A percentile compares a stretch with the other conserved stretches of the same genome.
Evolutionary conservation across 1,139 yeast species (phyloP).

Genomic region (Sugiyamaella japonica): DNA sequence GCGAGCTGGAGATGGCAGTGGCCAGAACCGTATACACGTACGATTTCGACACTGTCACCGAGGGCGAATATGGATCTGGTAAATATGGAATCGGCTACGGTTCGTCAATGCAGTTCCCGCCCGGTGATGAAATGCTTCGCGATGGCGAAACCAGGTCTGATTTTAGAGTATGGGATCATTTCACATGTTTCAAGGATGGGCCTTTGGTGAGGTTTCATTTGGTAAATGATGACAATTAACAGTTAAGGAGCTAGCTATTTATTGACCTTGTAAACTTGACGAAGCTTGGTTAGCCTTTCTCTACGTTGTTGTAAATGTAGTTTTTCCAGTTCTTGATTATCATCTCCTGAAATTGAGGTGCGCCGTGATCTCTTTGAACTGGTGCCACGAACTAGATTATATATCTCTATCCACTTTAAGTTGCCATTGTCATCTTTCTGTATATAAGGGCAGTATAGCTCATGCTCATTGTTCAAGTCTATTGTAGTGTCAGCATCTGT

Average conservation of each 20-base stretch:
- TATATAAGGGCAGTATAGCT: constrained; percentile 24
- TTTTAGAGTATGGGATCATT: constrained; percentile 28
- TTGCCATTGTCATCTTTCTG: constrained; percentile 10
- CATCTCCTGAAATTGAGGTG: not conserved
- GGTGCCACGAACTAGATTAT: constrained; percentile 6
- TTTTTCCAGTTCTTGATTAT: not conserved
- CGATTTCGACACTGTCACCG: constrained; percentile 23
- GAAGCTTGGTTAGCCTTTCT: constrained; percentile 7
- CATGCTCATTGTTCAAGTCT: constrained; percentile 23
- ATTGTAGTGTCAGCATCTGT: not conserved
- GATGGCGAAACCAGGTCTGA: constrained; percentile 20
- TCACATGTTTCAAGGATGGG: constrained; percentile 25
- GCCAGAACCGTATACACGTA: constrained; percentile 24
- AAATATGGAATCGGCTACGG: constrained; percentile 24
- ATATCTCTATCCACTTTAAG: constrained; percentile 18
- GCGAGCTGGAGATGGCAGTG: constrained; percentile 26
- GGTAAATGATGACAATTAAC: not conserved
- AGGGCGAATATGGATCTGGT: constrained; percentile 25
- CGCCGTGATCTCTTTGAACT: not conserved
- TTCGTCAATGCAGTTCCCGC: constrained; percentile 20
- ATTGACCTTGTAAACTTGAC: not conserved
- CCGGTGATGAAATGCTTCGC: constrained; percentile 20
- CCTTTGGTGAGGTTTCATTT: constrained; percentile 21
- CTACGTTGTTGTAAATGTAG: not conserved
- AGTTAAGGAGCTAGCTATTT: too few species aligned